Evolutionary conservation across 306 rosid genomes (phyloP).

Genomic region (Fagus crenata): DNA sequence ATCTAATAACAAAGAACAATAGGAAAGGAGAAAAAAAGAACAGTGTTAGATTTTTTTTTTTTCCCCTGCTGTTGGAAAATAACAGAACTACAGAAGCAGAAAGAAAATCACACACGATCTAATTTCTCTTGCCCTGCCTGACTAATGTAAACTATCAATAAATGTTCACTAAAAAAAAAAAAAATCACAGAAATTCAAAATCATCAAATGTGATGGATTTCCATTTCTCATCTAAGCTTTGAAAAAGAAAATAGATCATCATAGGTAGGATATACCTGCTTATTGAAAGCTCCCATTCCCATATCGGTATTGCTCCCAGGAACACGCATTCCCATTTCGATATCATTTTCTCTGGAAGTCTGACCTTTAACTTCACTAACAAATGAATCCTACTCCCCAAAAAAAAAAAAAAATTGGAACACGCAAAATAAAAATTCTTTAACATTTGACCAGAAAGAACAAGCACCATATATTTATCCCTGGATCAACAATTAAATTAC

Average conservation of each 20-base stretch:
- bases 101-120: neutral
- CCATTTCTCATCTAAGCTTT: neutral
- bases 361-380: slow-evolving; percentile 55
- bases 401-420: neutral
- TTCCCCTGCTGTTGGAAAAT: neutral
- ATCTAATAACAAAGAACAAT: slow-evolving; percentile 41
- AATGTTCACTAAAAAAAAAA: neutral
- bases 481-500: slow-evolving; percentile 18
- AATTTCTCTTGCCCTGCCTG: neutral
- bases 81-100: neutral
- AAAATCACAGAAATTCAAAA: slow-evolving; percentile 7
- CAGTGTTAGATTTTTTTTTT: neutral
- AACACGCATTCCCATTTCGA: slow-evolving; percentile 79
- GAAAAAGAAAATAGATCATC: slow-evolving; percentile 11
- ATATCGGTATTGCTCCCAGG: slow-evolving; percentile 46
- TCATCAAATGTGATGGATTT: neutral
- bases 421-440: slow-evolving; percentile 15
- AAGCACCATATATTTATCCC: slow-evolving; percentile 5
- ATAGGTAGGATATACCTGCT: slow-evolving; percentile 57
- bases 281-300: slow-evolving; percentile 80
- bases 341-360: slow-evolving; percentile 69
- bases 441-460: slow-evolving; percentile 22
- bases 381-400: slow-evolving; percentile 71
- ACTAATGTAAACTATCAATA: neutral
- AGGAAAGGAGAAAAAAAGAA: neutral